Percentiles rank a stretch among this genome's conserved stretches.
phyloP scores from a whole-genome alignment of 345 rosid species.

The Erucastrum elatum region DNA sequence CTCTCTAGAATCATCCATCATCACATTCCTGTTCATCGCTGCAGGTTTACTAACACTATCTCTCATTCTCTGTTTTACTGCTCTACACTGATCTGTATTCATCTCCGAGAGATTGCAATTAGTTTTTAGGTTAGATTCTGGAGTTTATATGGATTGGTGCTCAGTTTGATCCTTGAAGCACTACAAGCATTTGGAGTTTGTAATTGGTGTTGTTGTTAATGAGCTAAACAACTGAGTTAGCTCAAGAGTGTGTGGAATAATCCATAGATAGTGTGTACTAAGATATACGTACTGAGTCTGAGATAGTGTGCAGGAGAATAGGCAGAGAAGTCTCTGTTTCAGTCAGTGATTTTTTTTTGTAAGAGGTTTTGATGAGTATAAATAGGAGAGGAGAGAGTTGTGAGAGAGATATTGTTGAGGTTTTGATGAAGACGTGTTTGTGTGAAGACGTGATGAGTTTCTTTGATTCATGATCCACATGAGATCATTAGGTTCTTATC shows the following conservation, averaged over 20 bases:
- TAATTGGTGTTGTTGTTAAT: too few relatives aligned
- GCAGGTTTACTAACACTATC: conserved; percentile 48
- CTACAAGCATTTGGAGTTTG: neutral
- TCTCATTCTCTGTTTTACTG: neutral
- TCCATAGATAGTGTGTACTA: too few relatives aligned
- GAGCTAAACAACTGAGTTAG: too few relatives aligned
- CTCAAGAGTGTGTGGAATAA: too few relatives aligned
- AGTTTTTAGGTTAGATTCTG: neutral
- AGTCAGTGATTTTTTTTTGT: neutral
- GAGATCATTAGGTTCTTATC: neutral
- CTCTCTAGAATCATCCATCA: conserved; percentile 48
- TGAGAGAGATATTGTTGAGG: neutral
- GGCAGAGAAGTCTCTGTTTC: neutral
- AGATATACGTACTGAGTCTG: too few relatives aligned
- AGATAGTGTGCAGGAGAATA: neutral
- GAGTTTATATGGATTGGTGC: neutral
- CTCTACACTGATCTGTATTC: too few relatives aligned
- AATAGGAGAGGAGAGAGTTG: neutral
- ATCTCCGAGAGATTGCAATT: too few relatives aligned
- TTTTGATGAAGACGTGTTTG: too few relatives aligned
- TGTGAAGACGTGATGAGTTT: too few relatives aligned
- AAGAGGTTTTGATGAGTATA: too few relatives aligned
- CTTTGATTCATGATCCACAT: too few relatives aligned
- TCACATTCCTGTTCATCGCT: conserved; percentile 58
- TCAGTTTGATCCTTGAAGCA: conserved; percentile 1